phyloP scores from a whole-genome alignment of 2,329 filamentous ascomycete species.

The Penicillium sp. region DNA sequence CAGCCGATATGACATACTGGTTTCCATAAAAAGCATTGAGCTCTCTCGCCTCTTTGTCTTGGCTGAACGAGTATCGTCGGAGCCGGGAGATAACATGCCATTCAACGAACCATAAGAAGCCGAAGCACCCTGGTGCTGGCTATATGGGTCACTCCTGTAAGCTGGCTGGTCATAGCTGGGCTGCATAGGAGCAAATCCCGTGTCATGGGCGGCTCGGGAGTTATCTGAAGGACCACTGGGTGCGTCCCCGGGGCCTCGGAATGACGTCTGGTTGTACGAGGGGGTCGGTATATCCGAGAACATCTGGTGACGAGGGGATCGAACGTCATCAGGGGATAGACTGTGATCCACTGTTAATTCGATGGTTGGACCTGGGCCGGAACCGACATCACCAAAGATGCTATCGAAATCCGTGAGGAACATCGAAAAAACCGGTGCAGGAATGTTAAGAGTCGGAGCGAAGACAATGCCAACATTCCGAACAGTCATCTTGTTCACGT shows the following conservation, averaged over 20 bases:
- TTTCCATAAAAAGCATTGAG: conserved; percentile 48
- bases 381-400: conserved; percentile 73
- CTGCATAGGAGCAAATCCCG: conserved; percentile 53
- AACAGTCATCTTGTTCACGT: conserved; percentile 96
- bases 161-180: conserved; percentile 47
- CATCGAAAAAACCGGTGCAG: conserved; percentile 87
- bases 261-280: conserved; percentile 59
- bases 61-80: conserved; percentile 35
- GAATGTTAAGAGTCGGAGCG: conserved; percentile 94
- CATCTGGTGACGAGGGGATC: conserved; percentile 64
- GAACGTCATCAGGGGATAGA: conserved; percentile 57
- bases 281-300: conserved; percentile 67
- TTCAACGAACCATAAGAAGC: conserved; percentile 32
- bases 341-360: conserved; percentile 45
- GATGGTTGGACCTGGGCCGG: conserved; percentile 25
- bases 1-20: conserved; percentile 1
- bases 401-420: conserved; percentile 86
- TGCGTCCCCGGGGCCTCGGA: conserved; percentile 37
- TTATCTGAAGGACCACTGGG: conserved; percentile 24
- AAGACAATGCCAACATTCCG: conserved; percentile 98
- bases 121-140: conserved; percentile 20
- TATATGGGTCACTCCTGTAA: conserved; percentile 31
- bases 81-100: conserved; percentile 41
- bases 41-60: conserved; percentile 51
- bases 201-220: conserved; percentile 42